Conservation (phyloP, 495 filamentous ascomycete genomes). For the Penicillium lagena region DNA sequence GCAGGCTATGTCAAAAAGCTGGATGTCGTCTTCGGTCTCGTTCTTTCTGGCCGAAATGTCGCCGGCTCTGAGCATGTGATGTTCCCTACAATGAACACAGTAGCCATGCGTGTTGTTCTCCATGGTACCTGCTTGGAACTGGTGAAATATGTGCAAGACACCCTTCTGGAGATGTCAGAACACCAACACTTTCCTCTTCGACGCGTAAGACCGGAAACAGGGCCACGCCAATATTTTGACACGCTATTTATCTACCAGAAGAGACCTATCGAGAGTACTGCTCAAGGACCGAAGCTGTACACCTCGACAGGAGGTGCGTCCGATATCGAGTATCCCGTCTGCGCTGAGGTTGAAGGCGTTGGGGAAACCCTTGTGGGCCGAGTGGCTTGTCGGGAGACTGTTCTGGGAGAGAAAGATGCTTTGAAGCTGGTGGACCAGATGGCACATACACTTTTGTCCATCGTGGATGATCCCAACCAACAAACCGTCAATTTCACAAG, state of each 20-base stretch:
- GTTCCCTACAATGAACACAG: slow-evolving; percentile 87
- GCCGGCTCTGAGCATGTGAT: slow-evolving; percentile 62
- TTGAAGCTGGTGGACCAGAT: slow-evolving; percentile 44
- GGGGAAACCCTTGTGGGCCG: slow-evolving; percentile 54
- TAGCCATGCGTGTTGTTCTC: slow-evolving; percentile 49
- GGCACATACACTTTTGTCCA: slow-evolving; percentile 44
- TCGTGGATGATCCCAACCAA: slow-evolving; percentile 38
- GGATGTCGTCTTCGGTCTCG: slow-evolving; percentile 72
- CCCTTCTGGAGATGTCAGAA: slow-evolving; percentile 59
- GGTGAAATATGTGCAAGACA: slow-evolving; percentile 43
- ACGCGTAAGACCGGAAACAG: slow-evolving; percentile 18
- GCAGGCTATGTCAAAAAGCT: slow-evolving; percentile 50
- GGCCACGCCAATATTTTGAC: slow-evolving; percentile 56
- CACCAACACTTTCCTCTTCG: slow-evolving; percentile 41
- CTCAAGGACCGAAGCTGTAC: slow-evolving; percentile 27
- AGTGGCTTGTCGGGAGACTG: slow-evolving; percentile 56
- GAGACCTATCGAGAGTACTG: slow-evolving; percentile 6
- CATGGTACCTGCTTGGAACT: slow-evolving; percentile 35
- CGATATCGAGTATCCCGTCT: slow-evolving; percentile 71
- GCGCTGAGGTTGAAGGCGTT: slow-evolving; percentile 65
- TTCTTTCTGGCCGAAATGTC: slow-evolving; percentile 60
- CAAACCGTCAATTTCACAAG: slow-evolving; percentile 47
- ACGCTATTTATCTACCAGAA: slow-evolving; percentile 81
- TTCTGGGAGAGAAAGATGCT: slow-evolving; percentile 36
- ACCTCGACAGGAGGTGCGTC: slow-evolving; percentile 52